Percentiles rank a stretch among this genome's conserved stretches.
These are phyloP conservation scores for Pezicula neosporulosa DNA, from an alignment of 2,329 filamentous ascomycete genomes.

Conservation along the genomic window DNA sequence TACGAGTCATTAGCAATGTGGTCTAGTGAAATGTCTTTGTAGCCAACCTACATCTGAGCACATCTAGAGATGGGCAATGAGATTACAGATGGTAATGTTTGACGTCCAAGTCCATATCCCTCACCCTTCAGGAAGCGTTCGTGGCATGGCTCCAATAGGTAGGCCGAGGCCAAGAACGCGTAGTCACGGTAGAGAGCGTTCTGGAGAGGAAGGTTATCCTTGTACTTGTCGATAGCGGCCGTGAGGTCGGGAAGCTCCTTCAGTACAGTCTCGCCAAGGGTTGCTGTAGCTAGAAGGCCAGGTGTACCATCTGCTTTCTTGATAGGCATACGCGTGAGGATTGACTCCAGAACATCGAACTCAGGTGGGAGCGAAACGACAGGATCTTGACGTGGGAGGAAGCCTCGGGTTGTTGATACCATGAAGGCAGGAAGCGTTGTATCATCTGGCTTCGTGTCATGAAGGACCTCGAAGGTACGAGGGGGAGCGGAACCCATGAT, in stretches of 20 bases:
- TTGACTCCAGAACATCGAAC: constrained; percentile 69
- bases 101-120: constrained; percentile 73
- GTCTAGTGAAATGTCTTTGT: neutral
- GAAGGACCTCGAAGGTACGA: constrained; percentile 54
- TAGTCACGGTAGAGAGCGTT: constrained; percentile 91
- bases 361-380: constrained; percentile 63
- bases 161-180: constrained; percentile 84
- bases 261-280: constrained; percentile 72
- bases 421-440: constrained; percentile 69
- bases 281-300: constrained; percentile 71
- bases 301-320: constrained; percentile 68
- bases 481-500: constrained; percentile 27
- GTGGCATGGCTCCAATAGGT: constrained; percentile 89
- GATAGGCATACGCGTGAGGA: constrained; percentile 77
- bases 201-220: constrained; percentile 71
- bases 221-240: constrained; percentile 66
- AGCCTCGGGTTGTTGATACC: constrained; percentile 72
- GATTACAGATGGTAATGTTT: constrained; percentile 69
- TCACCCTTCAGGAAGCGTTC: constrained; percentile 67
- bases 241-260: constrained; percentile 76
- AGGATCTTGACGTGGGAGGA: constrained; percentile 66
- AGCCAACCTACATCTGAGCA: constrained; percentile 73
- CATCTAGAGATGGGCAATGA: constrained; percentile 80
- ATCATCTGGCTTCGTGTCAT: constrained; percentile 60
- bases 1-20: constrained; percentile 24